Percentiles rank a stretch among this genome's conserved stretches.
phyloP scores from a whole-genome alignment of 176 grass and related monocot genomes.

The Oryza glaberrima region DNA sequence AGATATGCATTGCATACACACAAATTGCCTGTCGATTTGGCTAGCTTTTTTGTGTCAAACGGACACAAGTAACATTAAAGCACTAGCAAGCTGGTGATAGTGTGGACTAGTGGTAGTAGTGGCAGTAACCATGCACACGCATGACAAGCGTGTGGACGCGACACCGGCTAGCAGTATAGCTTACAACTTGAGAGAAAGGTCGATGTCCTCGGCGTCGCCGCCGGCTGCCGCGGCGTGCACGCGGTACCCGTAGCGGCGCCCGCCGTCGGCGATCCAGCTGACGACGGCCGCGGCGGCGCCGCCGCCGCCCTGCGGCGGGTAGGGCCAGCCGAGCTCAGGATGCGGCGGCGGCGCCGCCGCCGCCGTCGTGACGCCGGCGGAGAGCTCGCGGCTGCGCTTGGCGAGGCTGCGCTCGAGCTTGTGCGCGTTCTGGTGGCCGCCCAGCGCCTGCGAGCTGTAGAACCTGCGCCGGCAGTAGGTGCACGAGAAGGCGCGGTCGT shows the following conservation, averaged over 20 bases:
- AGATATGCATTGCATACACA: background rate
- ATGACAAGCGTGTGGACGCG: background rate
- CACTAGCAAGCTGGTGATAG: too few relatives aligned
- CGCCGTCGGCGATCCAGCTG: constrained; percentile 58
- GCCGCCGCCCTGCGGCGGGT: background rate
- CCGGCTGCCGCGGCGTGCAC: constrained; percentile 15
- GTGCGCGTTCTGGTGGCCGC: constrained; percentile 98
- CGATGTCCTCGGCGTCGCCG: constrained; percentile 38
- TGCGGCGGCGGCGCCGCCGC: background rate
- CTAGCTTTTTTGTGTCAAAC: too few relatives aligned
- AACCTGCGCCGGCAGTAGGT: constrained; percentile 86
- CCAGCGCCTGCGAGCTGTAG: constrained; percentile 95
- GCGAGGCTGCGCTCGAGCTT: constrained; percentile 81
- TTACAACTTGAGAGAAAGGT: constrained; percentile 63
- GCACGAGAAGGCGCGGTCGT: constrained; percentile 75
- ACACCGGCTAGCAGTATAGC: background rate
- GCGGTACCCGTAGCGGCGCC: constrained; percentile 22
- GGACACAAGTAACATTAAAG: too few relatives aligned
- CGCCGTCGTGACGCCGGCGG: background rate
- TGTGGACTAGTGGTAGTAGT: too few relatives aligned
- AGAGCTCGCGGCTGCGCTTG: constrained; percentile 65
- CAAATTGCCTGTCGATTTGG: too few relatives aligned
- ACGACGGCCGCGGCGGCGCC: constrained; percentile 49
- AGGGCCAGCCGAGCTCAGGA: constrained; percentile 33
- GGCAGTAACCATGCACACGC: background rate